Evolutionary conservation across 108 stramenopile genomes (phyloP).

Genomic region (Skeletonema potamos): DNA sequence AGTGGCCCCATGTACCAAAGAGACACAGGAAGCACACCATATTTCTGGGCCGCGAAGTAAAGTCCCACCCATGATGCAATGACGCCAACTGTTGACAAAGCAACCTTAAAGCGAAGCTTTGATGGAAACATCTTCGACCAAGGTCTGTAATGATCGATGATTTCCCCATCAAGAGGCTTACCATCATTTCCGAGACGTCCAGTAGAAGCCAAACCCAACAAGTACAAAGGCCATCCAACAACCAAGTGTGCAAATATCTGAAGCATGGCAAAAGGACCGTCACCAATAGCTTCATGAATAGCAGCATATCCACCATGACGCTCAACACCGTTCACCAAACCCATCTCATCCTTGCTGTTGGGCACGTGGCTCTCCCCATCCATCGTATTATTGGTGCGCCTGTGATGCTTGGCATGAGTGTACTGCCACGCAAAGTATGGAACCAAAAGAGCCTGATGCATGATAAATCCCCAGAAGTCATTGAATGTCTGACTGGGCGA

Average conservation of each 20-base stretch:
- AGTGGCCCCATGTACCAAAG: conserved; percentile 95
- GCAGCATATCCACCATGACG: conserved; percentile 70
- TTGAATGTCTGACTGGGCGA: conserved; percentile 90
- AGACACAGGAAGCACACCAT: conserved; percentile 79
- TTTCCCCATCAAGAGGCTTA: conserved; percentile 55
- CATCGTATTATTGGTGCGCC: conserved; percentile 93
- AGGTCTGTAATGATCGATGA: conserved; percentile 89
- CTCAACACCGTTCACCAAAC: conserved; percentile 64
- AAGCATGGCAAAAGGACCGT: conserved; percentile 88
- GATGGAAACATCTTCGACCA: conserved; percentile 89
- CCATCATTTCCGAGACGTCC: conserved; percentile 77
- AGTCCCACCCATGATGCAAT: conserved; percentile 57
- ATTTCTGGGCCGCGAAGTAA: conserved; percentile 39
- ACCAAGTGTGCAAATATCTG: conserved; percentile 88
- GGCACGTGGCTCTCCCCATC: conserved; percentile 95
- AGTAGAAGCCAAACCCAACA: conserved; percentile 84
- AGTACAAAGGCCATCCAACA: conserved; percentile 89
- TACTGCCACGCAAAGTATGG: conserved; percentile 99
- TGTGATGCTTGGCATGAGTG: conserved; percentile 98
- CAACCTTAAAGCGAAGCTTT: conserved; percentile 81
- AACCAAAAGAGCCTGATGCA: conserved; percentile 96
- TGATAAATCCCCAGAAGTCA: conserved; percentile 92
- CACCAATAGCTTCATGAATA: conserved; percentile 87
- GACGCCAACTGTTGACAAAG: conserved; percentile 73
- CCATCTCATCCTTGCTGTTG: conserved; percentile 71